Evolutionary conservation across 1,284 basidiomycete genomes (phyloP), one percentile per base, ranked within the genome.

Genomic region (Austropuccinia psidii): DNA sequence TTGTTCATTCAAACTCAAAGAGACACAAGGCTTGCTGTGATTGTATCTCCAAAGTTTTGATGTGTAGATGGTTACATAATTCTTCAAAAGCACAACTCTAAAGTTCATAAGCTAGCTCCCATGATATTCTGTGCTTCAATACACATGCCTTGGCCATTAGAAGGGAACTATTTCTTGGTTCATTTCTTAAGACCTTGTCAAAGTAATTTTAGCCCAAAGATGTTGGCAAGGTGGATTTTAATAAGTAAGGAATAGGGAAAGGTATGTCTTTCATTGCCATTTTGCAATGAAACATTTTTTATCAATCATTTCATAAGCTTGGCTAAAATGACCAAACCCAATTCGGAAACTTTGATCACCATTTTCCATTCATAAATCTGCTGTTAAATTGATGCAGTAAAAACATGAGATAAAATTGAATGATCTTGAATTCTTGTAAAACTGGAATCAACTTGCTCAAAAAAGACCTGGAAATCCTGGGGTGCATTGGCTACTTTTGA

Each of bases 221-320:
- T 98, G 95, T 78, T 97, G 88, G 78, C 93, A 93, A 0, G 95
- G 95, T 11, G 94, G 88, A 80, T 88, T 91, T 68, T 90, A 84
- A 77, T 96, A 89, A 0, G 93, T 90, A 19, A 96, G 84, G 3
- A 90, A 88, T 0, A 85, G 88, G 0, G 87, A 86, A 15, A 93
- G 83, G 6, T 84, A 83, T 7, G 86, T 83, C 67, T 89, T 86
- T 79, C 93, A 86, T 1, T 85, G 85, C 66, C 85, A 85, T 45
- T 82, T 83, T 27, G 85, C 84, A 74, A 88, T 75, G 57, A 83
- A 79, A 15, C 92, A 79, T 27, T 82, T 81, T 49, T 84, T 85
- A 0, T 88, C 90, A 15, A 84, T 85, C 65, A 88, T 84, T 52
- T 80, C 79, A 90, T 88, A 5, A 85, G 79, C n/a, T 82, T 83